Percentiles rank a stretch among this genome's conserved stretches.
Evolutionary conservation across 2,329 filamentous ascomycete species (phyloP).

Genomic region (Parafenestella ontariensis): DNA sequence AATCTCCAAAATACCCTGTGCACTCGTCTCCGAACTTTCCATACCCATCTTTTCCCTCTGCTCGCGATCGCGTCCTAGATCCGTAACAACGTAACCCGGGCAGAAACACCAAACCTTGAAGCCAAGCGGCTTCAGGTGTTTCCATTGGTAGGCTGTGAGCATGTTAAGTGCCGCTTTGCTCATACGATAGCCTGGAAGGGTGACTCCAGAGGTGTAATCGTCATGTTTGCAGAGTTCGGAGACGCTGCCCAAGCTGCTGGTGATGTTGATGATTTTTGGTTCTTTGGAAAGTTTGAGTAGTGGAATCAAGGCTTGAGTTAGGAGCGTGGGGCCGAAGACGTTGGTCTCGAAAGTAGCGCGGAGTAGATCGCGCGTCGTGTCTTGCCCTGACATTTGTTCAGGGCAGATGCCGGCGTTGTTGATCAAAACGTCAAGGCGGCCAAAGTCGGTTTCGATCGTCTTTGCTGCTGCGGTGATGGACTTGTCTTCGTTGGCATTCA

Average conservation of each 20-base stretch:
- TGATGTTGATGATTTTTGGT: constrained; percentile 47
- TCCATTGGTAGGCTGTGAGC: constrained; percentile 48
- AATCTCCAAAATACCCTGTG: constrained; percentile 40
- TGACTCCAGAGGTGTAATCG: constrained; percentile 1
- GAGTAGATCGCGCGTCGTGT: constrained; percentile 24
- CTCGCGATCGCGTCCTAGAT: constrained; percentile 31
- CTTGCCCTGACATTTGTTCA: constrained; percentile 9
- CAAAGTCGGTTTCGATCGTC: constrained; percentile 36
- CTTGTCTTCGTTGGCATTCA: constrained; percentile 45
- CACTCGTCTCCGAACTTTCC: constrained; percentile 43
- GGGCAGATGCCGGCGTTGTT: constrained; percentile 77
- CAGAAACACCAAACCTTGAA: constrained; percentile 42
- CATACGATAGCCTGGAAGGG: constrained; percentile 37
- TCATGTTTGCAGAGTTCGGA: constrained; percentile 22
- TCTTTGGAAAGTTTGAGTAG: constrained; percentile 40
- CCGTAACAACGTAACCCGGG: constrained; percentile 41
- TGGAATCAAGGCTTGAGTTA: constrained; percentile 43
- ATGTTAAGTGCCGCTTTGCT: constrained; percentile 48
- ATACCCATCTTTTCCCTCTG: constrained; percentile 14
- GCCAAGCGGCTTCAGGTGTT: constrained; percentile 39
- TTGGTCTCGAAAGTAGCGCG: constrained; percentile 46
- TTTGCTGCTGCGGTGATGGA: constrained; percentile 46
- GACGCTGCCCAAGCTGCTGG: constrained; percentile 44
- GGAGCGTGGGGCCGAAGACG: constrained; percentile 43
- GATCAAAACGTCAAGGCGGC: constrained; percentile 76